A percentile compares a stretch with the other conserved stretches of the same genome.
These are phyloP conservation scores for Suillus plorans DNA, from an alignment of 768 basidiomycete genomes.

Conservation along the genomic window DNA sequence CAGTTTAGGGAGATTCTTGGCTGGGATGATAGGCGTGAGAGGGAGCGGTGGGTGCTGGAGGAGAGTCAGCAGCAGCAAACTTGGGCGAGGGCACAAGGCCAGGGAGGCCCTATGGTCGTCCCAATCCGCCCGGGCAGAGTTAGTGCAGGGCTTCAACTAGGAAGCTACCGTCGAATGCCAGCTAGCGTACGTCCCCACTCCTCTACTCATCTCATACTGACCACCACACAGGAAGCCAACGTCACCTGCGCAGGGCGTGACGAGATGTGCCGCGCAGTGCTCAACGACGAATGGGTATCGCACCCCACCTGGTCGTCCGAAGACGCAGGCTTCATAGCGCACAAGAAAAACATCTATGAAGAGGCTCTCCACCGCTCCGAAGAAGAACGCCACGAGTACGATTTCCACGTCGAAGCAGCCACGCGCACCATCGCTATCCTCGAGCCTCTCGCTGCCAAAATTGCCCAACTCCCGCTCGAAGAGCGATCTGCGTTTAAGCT, in stretches of 20 bases:
- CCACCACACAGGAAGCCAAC: conserved; percentile 65
- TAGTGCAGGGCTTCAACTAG: conserved; percentile 72
- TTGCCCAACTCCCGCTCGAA: conserved; percentile 72
- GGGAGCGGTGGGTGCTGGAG: conserved; percentile 50
- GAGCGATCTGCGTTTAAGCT: conserved; percentile 82
- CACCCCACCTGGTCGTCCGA: conserved; percentile 96
- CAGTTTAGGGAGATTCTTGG: conserved; percentile 86
- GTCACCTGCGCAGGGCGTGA: conserved; percentile 94
- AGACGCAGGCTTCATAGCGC: conserved; percentile 85
- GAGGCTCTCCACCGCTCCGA: conserved; percentile 95
- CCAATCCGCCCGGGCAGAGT: conserved; percentile 52
- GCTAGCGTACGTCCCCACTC: conserved; percentile 55
- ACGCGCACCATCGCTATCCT: conserved; percentile 86
- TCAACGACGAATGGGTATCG: conserved; percentile 99
- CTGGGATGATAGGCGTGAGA: conserved; percentile 76
- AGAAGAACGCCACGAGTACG: conserved; percentile 98
- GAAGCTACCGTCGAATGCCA: conserved; percentile 89
- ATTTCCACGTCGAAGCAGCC: conserved; percentile 97
- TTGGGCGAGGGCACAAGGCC: conserved; percentile 51
- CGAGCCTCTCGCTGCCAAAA: conserved; percentile 89
- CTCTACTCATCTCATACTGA: conserved; percentile 5
- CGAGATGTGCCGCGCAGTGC: conserved; percentile 92
- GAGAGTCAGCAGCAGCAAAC: conserved; percentile 44
- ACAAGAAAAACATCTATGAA: conserved; percentile 95
- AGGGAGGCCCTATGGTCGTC: conserved; percentile 34